Base-by-base conservation (phyloP, 345 rosid genomes). In the Populus ilicifolia region DNA sequence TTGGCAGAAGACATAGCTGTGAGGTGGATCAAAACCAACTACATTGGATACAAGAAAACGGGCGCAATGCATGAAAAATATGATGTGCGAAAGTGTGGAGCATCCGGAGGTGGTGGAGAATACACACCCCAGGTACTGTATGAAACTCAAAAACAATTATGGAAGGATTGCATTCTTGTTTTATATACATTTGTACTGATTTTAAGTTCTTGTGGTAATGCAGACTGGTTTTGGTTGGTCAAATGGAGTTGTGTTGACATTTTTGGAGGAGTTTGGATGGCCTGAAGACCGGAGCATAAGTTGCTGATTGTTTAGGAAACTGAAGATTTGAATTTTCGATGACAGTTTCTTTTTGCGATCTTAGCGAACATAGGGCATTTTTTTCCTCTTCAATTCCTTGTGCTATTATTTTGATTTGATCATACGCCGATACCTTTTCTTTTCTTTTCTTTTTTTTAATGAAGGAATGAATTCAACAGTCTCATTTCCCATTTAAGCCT, bases 161-260 rank as follows among this genome's bases (percentile, higher is more conserved):
- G 39, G 23, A 52, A 25, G 97, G 97, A 90, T 94, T 12, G 33
- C 17, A 59, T 25, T 38, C 41, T 39, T 54, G 33, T 36, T 52
- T 33, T 52, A 21, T 18, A 21, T 38, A 14, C 39, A 43, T 43
- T 11, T 64, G 30, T 18, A 12, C 27, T 23, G 6, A 21, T 67
- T 46, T 61, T 13, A 41, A 39, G 29, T 9, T 21, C 20, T 14
- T 80, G 59, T 1, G 72, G 66, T 33, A 71, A 13, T 87, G 86
- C 90, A 95, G 97, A 92, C 94, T 29, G 98, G 98, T 63, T 96
- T 96, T 75, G 97, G 96, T 39, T 96, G 98, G 99, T 86, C 99
- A n/a, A 96, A 92, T 77, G 98, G 97, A 46, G 98, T 96, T 50
- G 87, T 89, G 21, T 80, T 96, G 87, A 73, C 96, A 30, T 90